Percentiles rank a stretch among this genome's conserved stretches.
These are phyloP conservation scores for Apophysomyces trapeziformis DNA, from an alignment of 371 early-diverging fungal genomes.

Conservation along the genomic window DNA sequence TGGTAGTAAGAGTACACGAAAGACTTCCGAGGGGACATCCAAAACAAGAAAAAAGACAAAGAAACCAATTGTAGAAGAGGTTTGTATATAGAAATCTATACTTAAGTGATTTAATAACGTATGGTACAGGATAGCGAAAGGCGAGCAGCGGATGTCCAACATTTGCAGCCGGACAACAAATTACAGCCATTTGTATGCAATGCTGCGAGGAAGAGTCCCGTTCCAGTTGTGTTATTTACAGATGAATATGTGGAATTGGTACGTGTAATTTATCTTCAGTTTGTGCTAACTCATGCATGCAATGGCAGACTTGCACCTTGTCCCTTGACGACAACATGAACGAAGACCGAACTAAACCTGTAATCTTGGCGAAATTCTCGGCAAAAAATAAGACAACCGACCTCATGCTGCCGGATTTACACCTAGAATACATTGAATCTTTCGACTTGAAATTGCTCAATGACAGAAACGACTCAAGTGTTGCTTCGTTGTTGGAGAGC, in stretches of 20 bases:
- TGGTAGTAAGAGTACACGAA: constrained; percentile 16
- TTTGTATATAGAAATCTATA: background rate
- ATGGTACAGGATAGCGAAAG: background rate
- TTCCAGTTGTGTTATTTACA: background rate
- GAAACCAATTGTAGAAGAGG: constrained; percentile 17
- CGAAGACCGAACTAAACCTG: constrained; percentile 7
- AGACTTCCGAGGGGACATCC: constrained; percentile 24
- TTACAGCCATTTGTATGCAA: constrained; percentile 21
- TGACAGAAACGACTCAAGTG: constrained; percentile 19
- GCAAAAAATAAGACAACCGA: constrained; percentile 28
- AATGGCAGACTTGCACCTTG: constrained; percentile 17
- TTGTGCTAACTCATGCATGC: background rate
- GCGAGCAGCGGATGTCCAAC: background rate
- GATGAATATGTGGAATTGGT: background rate
- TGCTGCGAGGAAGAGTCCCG: background rate
- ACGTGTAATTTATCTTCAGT: background rate
- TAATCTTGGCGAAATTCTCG: constrained; percentile 19
- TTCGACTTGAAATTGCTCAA: constrained; percentile 38
- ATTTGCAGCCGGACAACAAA: constrained; percentile 19
- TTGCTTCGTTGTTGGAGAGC: constrained; percentile 37
- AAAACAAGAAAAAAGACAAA: constrained; percentile 37
- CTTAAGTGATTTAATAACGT: background rate
- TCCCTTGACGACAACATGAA: constrained; percentile 10
- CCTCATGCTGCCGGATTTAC: constrained; percentile 33
- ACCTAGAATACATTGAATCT: constrained; percentile 37